A percentile compares a stretch with the other conserved stretches of the same genome.
These are phyloP conservation scores for Eleusine coracana DNA, from an alignment of 176 grass and related monocot genomes.

Conservation along the genomic window DNA sequence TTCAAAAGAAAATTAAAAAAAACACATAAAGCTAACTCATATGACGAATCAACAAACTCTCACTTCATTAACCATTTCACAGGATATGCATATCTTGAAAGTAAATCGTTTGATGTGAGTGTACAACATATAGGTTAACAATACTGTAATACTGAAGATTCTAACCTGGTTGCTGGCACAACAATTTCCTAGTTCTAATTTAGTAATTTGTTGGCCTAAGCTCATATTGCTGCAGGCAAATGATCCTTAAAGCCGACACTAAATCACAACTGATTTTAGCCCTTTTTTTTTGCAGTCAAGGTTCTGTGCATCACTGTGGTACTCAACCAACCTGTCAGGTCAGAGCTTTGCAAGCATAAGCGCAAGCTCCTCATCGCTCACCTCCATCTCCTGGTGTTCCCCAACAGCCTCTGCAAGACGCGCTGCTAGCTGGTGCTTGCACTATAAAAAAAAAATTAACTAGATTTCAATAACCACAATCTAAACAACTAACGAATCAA, in stretches of 20 bases:
- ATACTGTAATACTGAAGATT: neutral
- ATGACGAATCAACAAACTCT: neutral
- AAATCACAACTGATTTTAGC: too few species aligned
- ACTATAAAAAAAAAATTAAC: slow-evolving; percentile 41
- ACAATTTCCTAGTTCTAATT: slow-evolving; percentile 23
- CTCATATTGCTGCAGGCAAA: neutral
- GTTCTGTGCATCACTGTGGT: slow-evolving; percentile 15
- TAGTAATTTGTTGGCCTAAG: neutral
- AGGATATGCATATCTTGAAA: neutral
- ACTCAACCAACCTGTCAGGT: slow-evolving; percentile 40
- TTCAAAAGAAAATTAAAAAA: neutral
- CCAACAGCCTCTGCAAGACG: slow-evolving; percentile 84
- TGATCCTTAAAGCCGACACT: neutral
- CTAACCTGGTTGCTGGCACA: neutral
- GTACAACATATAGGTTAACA: slow-evolving; percentile 10
- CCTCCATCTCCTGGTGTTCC: slow-evolving; percentile 59
- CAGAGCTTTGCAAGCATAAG: slow-evolving; percentile 84
- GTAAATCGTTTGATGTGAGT: neutral
- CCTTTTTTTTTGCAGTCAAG: neutral
- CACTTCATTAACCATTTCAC: slow-evolving; percentile 13
- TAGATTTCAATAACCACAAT: slow-evolving; percentile 2
- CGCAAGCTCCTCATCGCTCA: slow-evolving; percentile 75
- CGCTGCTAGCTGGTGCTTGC: slow-evolving; percentile 95
- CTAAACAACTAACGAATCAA: neutral
- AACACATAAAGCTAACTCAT: neutral